These are phyloP conservation scores for Picochlorum sp. DNA, from an alignment of 139 green algal genomes.

Conservation along the genomic window DNA sequence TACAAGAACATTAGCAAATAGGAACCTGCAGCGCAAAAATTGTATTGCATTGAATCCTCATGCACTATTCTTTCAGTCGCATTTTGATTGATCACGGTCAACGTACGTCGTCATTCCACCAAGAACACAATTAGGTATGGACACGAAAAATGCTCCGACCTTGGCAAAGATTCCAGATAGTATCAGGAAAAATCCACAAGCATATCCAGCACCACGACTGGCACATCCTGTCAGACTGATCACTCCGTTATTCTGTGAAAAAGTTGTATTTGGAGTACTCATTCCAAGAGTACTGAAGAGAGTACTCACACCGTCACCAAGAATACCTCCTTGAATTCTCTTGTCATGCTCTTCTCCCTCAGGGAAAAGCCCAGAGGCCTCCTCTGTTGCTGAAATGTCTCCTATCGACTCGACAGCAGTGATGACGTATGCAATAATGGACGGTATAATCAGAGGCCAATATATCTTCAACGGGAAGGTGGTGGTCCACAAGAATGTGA, in stretches of 20 bases:
- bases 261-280: slow-evolving; percentile 58
- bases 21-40: slow-evolving; percentile 27
- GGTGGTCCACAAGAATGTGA: slow-evolving; percentile 71
- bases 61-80: not conserved
- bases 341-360: slow-evolving; percentile 21
- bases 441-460: slow-evolving; percentile 1
- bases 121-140: slow-evolving; percentile 70
- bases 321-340: slow-evolving; percentile 53
- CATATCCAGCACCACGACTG: slow-evolving; percentile 39
- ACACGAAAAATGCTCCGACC: slow-evolving; percentile 57
- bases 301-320: slow-evolving; percentile 43
- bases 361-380: slow-evolving; percentile 39
- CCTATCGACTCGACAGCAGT: slow-evolving; percentile 23
- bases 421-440: slow-evolving; percentile 12
- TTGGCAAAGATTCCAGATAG: slow-evolving; percentile 51
- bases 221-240: slow-evolving; percentile 54
- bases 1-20: slow-evolving; percentile 52
- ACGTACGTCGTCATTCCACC: slow-evolving; percentile 49
- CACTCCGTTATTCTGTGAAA: slow-evolving; percentile 77
- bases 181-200: slow-evolving; percentile 45
- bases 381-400: slow-evolving; percentile 62
- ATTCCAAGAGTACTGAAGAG: slow-evolving; percentile 50
- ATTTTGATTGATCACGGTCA: not conserved
- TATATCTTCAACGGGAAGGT: slow-evolving; percentile 51
- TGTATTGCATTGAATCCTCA: not conserved